phyloP scores from a whole-genome alignment of 352 stramenopile genomes.

The Blastocystis sp. region DNA sequence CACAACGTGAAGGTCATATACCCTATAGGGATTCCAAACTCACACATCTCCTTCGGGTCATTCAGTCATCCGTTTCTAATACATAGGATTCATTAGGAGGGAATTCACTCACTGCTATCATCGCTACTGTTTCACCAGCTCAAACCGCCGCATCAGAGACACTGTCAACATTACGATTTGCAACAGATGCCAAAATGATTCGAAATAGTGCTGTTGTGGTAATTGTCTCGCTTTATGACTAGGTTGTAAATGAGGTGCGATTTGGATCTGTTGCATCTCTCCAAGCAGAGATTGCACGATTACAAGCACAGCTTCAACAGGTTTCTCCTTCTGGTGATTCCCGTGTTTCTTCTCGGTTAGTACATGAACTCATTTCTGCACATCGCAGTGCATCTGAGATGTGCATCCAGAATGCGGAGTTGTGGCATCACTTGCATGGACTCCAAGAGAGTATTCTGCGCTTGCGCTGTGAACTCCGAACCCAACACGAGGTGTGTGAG shows the following conservation, averaged over 20 bases:
- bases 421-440: neutral
- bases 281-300: conserved; percentile 16
- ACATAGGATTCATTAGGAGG: conserved; percentile 84
- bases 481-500: neutral
- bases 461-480: neutral
- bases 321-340: neutral
- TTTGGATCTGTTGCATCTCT: conserved; percentile 21
- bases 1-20: conserved; percentile 65
- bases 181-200: conserved; percentile 84
- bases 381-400: neutral
- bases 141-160: conserved; percentile 82
- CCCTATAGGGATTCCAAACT: conserved; percentile 76
- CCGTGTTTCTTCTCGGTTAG: neutral
- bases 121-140: conserved; percentile 84
- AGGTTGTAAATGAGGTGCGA: conserved; percentile 61
- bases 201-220: conserved; percentile 87
- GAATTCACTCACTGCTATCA: conserved; percentile 85
- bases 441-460: neutral
- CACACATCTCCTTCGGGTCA: conserved; percentile 78
- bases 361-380: neutral
- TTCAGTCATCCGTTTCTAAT: neutral
- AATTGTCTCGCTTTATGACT: conserved; percentile 78
- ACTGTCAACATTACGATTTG: conserved; percentile 83
- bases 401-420: neutral
- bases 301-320: neutral